These are phyloP conservation scores for Colletotrichum theobromicola DNA, from an alignment of 2,329 filamentous ascomycete genomes.

Conservation along the genomic window DNA sequence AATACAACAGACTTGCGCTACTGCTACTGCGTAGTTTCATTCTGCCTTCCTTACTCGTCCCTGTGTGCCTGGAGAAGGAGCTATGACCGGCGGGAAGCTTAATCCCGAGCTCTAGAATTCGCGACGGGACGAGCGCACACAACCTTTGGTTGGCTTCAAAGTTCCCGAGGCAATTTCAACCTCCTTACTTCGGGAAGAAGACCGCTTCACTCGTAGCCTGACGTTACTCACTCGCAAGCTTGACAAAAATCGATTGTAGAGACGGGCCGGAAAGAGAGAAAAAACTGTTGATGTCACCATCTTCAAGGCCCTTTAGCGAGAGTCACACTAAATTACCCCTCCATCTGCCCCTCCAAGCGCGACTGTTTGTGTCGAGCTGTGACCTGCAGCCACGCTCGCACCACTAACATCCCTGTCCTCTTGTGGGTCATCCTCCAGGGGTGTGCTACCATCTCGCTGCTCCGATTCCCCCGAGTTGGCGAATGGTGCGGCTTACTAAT, in stretches of 20 bases:
- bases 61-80: background rate
- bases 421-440: background rate
- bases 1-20: background rate
- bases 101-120: background rate
- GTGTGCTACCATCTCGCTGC: slow-evolving; percentile 10
- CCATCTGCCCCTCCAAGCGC: slow-evolving; percentile 13
- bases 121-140: background rate
- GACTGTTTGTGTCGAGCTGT: background rate
- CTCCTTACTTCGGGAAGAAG: background rate
- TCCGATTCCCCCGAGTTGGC: slow-evolving; percentile 16
- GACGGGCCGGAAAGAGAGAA: background rate
- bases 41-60: background rate
- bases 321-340: slow-evolving; percentile 5
- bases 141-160: background rate
- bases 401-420: background rate
- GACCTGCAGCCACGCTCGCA: background rate
- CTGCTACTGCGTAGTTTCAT: background rate
- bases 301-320: background rate
- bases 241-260: background rate
- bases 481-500: slow-evolving; percentile 14
- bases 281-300: slow-evolving; percentile 10
- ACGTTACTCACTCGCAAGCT: background rate
- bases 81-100: slow-evolving; percentile 9
- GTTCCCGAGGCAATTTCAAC: background rate
- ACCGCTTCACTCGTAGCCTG: background rate